phyloP scores from a whole-genome alignment of 2,329 filamentous ascomycete genomes.

The Penicillium psychrosexuale region DNA sequence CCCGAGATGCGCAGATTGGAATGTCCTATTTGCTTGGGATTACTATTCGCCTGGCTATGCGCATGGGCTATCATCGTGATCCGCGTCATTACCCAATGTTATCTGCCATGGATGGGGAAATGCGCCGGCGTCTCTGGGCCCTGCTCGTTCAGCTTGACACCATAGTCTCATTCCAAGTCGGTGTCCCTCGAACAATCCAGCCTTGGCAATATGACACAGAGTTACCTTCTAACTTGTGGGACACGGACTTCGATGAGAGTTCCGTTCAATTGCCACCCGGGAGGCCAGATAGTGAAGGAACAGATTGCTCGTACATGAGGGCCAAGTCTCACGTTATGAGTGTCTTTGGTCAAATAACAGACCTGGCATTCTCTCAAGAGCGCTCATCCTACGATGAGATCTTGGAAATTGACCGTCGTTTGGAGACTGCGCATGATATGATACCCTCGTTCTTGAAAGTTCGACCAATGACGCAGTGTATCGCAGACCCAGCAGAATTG shows the following conservation, averaged over 20 bases:
- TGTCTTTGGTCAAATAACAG: slow-evolving; percentile 38
- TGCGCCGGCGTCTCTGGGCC: slow-evolving; percentile 45
- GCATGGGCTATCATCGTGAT: slow-evolving; percentile 61
- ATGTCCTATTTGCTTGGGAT: slow-evolving; percentile 56
- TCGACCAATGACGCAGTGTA: slow-evolving; percentile 34
- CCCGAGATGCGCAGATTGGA: slow-evolving; percentile 45
- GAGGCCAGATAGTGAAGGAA: slow-evolving; percentile 54
- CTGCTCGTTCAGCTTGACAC: slow-evolving; percentile 55
- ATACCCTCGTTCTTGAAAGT: slow-evolving; percentile 24
- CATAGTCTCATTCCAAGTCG: slow-evolving; percentile 62
- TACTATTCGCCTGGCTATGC: slow-evolving; percentile 58
- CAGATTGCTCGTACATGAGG: slow-evolving; percentile 41
- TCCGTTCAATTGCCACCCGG: slow-evolving; percentile 51
- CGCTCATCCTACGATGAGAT: slow-evolving; percentile 37
- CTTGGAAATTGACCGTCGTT: slow-evolving; percentile 34
- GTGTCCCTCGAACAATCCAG: slow-evolving; percentile 60
- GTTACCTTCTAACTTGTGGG: slow-evolving; percentile 58
- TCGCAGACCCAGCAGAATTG: slow-evolving; percentile 50
- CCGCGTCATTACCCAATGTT: slow-evolving; percentile 53
- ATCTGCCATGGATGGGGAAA: slow-evolving; percentile 56
- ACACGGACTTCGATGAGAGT: slow-evolving; percentile 58
- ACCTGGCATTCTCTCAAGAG: slow-evolving; percentile 36
- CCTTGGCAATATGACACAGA: slow-evolving; percentile 59
- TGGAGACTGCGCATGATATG: slow-evolving; percentile 32
- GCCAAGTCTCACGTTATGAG: slow-evolving; percentile 37